Base-by-base conservation (phyloP, 1,284 basidiomycete species). In the Leccinum variabile region DNA sequence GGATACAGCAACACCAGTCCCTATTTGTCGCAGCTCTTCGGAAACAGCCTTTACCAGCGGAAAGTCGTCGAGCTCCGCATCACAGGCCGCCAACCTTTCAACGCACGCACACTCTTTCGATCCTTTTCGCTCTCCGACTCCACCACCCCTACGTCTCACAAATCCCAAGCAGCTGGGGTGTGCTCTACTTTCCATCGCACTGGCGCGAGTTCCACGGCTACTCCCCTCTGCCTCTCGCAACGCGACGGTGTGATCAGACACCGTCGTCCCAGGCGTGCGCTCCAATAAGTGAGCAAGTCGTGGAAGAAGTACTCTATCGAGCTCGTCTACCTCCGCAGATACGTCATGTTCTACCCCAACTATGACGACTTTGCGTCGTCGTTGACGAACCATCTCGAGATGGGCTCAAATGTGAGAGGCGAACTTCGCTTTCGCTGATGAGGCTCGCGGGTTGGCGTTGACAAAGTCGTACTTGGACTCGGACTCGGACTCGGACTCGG, bases 241-340 rank as follows among this genome's bases (percentile, higher is more conserved):
- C 60, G 71, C 39, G 71, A 73, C 55, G 67, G 84, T 59, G 72
- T 79, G 10, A 76, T 86, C 59, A 72, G 77, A 76, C 35, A 65
- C 77, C 39, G 78, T 94, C 65, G 90, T 93, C 25, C 89, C 89
- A 0, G 77, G 83, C 25, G 84, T 92, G 28, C 86, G 91, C 41
- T 93, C 91, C 25, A 94, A 91, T 77, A 77, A 79, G 37, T 94
- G 92, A 81, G 82, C 16, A 82, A 82, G 57, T 92, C 90, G 8
- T 94, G 92, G 92, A 94, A 94, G 74, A 88, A 87, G 65, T 94
- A 89, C 75, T 91, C 93, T 73, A 94, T 93, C 74, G 92, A 94
- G 74, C 80, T 94, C 59, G 86, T 85, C 41, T 91, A 87, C 73
- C 80, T 94, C 16, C 84, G 87, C 8, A 91, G 91, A 5, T 92